phyloP scores from a whole-genome alignment of 306 rosid species.

The Sindora glabra region DNA sequence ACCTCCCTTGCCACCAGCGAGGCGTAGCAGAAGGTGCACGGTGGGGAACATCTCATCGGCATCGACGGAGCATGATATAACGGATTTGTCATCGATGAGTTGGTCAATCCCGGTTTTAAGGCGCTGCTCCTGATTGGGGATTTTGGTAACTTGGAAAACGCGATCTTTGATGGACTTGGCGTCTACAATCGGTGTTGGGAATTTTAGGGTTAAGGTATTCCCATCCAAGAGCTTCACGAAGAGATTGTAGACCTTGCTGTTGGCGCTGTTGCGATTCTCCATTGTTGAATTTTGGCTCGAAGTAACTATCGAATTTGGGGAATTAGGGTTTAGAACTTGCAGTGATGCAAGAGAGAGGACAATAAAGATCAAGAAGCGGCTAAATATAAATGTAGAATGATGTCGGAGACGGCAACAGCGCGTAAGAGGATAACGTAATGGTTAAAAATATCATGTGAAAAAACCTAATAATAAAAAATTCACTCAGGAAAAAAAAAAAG shows the following conservation, averaged over 20 bases:
- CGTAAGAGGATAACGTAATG: no score
- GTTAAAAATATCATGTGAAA: no score
- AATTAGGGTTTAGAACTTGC: conserved; percentile 6
- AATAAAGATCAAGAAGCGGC: no score
- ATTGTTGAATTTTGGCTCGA: conserved; percentile 5
- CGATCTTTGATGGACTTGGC: conserved; percentile 46
- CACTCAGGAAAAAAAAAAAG: no score
- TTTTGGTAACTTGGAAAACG: conserved; percentile 52
- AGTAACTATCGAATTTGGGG: neutral
- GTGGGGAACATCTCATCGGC: conserved; percentile 41
- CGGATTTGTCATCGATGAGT: conserved; percentile 38
- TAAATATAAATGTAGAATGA: no score
- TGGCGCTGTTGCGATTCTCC: conserved; percentile 23
- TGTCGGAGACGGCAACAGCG: no score
- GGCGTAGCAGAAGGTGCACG: conserved; percentile 54
- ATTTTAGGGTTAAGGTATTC: conserved; percentile 68
- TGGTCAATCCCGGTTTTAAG: conserved; percentile 54
- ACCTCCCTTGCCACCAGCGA: conserved; percentile 92
- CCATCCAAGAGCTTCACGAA: conserved; percentile 75
- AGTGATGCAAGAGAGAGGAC: no score
- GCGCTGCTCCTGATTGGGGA: conserved; percentile 64
- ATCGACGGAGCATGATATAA: conserved; percentile 33
- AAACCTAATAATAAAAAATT: no score
- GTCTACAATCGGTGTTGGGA: conserved; percentile 39
- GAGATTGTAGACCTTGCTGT: conserved; percentile 40